Evolutionary conservation across 345 rosid species (phyloP).

Genomic region (Populus alba): DNA sequence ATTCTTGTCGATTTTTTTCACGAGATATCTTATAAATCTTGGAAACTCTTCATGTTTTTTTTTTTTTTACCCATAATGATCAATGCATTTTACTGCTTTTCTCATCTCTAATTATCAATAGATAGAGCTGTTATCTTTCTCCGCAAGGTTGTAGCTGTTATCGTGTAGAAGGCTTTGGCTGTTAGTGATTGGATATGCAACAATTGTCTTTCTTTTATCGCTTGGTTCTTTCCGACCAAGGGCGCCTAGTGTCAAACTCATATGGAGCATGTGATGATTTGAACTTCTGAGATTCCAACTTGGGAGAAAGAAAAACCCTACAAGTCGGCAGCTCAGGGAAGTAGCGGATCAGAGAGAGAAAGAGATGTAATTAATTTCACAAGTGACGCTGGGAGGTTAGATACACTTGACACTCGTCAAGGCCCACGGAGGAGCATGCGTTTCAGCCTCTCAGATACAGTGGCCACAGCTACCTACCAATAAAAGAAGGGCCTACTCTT

Average conservation of each 20-base stretch:
- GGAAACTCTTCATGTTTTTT: background rate
- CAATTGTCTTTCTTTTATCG: background rate
- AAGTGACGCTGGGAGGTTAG: background rate
- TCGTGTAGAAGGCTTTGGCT: background rate
- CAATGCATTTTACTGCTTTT: background rate
- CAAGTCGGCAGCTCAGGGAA: background rate
- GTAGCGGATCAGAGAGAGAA: background rate
- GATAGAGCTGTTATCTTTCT: background rate
- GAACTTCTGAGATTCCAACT: background rate
- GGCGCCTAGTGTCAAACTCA: background rate
- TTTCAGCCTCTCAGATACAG: too few relatives aligned
- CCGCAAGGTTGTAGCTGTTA: background rate
- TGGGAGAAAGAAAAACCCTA: background rate
- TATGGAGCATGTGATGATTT: background rate
- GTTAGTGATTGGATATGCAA: background rate
- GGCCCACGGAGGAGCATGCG: background rate
- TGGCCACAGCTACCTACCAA: background rate
- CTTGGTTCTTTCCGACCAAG: background rate
- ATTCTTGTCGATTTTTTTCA: background rate
- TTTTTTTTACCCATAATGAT: background rate
- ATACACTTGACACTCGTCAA: background rate
- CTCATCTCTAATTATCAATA: background rate
- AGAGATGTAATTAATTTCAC: background rate
- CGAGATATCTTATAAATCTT: background rate
- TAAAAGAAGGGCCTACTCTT: background rate